A percentile compares a stretch with the other conserved stretches of the same genome.
These are phyloP conservation scores for Calonectria pseudoreteaudii DNA, from an alignment of 2,329 filamentous ascomycete species.

Conservation along the genomic window DNA sequence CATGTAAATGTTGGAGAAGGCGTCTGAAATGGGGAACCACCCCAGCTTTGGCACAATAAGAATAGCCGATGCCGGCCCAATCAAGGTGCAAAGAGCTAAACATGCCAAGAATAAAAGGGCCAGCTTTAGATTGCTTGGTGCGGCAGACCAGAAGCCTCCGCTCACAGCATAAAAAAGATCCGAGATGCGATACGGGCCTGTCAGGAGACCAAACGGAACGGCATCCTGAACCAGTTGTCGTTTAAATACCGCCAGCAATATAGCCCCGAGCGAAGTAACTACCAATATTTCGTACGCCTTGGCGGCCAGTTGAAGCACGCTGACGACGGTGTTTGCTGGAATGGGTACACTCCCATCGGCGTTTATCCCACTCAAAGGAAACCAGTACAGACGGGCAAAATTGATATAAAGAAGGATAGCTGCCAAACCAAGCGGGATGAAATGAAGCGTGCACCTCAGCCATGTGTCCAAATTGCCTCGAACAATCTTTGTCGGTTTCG, in stretches of 20 bases:
- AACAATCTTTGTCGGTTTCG: neutral
- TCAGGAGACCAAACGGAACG: neutral
- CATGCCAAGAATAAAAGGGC: neutral
- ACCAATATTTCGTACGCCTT: neutral
- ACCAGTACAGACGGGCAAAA: neutral
- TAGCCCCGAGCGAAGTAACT: neutral
- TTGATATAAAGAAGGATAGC: neutral
- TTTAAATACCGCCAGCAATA: neutral
- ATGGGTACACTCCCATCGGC: neutral
- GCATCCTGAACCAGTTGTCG: neutral
- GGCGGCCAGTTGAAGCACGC: neutral
- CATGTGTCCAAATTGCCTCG: neutral
- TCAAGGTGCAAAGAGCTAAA: neutral
- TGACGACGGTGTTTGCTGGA: neutral
- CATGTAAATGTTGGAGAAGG: neutral
- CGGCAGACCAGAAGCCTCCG: neutral
- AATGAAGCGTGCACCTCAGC: neutral
- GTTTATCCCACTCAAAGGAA: neutral
- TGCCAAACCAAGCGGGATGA: neutral
- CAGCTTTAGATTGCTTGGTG: neutral
- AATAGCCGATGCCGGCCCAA: neutral
- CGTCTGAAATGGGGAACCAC: neutral
- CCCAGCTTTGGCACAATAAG: neutral
- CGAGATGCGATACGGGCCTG: neutral
- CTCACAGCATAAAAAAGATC: neutral